phyloP scores from a whole-genome alignment of 768 basidiomycete genomes.

The Pholiota microspora region DNA sequence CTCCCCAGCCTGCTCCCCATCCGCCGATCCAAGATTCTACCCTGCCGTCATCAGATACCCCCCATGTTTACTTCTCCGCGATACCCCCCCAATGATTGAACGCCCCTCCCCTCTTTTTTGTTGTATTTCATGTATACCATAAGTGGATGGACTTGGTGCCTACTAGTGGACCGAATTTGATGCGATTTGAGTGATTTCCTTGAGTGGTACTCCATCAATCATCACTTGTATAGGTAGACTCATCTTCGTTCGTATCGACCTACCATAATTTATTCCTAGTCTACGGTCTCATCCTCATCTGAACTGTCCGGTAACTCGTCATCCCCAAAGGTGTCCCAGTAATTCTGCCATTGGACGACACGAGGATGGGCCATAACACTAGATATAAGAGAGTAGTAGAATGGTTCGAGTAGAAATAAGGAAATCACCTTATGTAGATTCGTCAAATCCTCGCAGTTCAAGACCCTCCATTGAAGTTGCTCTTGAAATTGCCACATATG shows the following conservation, averaged over 20 bases:
- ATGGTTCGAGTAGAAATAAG: not conserved
- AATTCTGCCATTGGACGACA: constrained; percentile 51
- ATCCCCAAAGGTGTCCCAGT: constrained; percentile 28
- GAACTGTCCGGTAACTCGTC: constrained; percentile 19
- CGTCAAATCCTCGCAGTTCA: constrained; percentile 61
- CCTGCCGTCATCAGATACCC: constrained; percentile 11
- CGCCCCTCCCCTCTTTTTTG: constrained; percentile 8
- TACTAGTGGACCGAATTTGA: not conserved
- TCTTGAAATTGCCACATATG: constrained; percentile 70
- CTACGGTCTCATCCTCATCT: constrained; percentile 18
- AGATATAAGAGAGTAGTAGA: not conserved
- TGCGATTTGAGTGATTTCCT: no score
- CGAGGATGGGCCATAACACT: constrained; percentile 60
- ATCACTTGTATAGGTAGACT: no score
- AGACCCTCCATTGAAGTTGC: constrained; percentile 62
- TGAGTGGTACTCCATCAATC: no score
- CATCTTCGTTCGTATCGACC: no score
- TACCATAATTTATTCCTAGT: no score
- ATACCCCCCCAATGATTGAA: constrained; percentile 11
- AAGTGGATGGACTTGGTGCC: constrained; percentile 1
- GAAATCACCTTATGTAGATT: constrained; percentile 43
- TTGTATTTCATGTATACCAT: constrained; percentile 16
- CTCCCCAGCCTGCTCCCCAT: constrained; percentile 6
- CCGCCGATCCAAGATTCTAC: not conserved
- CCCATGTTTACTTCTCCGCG: constrained; percentile 8